A percentile compares a stretch with the other conserved stretches of the same genome.
Evolutionary conservation across 257 asterid species (phyloP).

Genomic region (Ligustrum vulgare): DNA sequence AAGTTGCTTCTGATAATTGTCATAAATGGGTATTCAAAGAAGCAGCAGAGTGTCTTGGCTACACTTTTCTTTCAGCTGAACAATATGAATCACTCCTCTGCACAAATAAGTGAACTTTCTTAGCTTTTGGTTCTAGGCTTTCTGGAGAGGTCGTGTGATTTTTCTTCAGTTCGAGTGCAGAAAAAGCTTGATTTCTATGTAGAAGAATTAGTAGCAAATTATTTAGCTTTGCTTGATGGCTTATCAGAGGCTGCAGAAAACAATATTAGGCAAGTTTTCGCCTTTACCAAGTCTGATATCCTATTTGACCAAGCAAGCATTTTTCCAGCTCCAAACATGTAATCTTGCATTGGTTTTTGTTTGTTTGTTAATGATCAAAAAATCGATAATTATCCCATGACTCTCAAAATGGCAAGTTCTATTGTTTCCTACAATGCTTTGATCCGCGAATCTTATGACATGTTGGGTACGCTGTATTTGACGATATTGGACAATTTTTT

Average conservation of each 20-base stretch:
- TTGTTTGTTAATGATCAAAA: neutral
- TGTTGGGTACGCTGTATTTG: no score
- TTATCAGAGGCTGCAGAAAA: conserved; percentile 62
- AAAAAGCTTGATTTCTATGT: conserved; percentile 87
- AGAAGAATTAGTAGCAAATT: conserved; percentile 73
- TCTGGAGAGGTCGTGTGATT: conserved; percentile 57
- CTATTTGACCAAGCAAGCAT: conserved; percentile 72
- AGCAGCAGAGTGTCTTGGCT: no score
- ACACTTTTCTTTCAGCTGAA: no score
- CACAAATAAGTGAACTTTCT: no score
- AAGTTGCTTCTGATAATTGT: no score
- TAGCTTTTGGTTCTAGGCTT: conserved; percentile 57
- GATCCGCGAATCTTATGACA: no score
- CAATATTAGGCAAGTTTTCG: conserved; percentile 46
- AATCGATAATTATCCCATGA: neutral
- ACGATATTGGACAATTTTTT: no score
- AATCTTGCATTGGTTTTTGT: neutral
- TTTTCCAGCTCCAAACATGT: conserved; percentile 11
- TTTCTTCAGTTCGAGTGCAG: conserved; percentile 65
- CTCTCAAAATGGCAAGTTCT: neutral
- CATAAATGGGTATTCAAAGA: no score
- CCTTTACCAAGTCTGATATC: conserved; percentile 66
- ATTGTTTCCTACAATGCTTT: neutral
- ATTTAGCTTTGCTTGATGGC: conserved; percentile 93
- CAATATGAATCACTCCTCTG: no score